phyloP scores from a whole-genome alignment of 2,329 filamentous ascomycete species.

The Alternaria dauci region DNA sequence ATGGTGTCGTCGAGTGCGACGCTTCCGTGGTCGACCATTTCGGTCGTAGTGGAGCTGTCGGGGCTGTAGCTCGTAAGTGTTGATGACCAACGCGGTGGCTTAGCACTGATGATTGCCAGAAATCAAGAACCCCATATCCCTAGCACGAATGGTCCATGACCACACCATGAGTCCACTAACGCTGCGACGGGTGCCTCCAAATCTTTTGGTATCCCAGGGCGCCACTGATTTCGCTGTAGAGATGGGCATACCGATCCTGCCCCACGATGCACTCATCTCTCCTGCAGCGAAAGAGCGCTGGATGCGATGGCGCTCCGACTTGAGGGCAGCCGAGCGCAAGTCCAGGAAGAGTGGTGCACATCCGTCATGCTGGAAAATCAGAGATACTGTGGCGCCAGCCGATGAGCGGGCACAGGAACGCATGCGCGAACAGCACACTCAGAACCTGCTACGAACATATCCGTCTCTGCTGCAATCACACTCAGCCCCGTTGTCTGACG shows the following conservation, averaged over 20 bases:
- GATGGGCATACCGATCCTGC: slow-evolving; percentile 75
- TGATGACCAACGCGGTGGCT: not conserved
- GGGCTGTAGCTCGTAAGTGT: slow-evolving; percentile 83
- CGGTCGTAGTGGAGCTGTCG: slow-evolving; percentile 91
- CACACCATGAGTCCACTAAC: slow-evolving; percentile 79
- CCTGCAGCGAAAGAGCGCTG: slow-evolving; percentile 80
- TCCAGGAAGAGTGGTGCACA: slow-evolving; percentile 42
- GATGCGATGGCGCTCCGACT: slow-evolving; percentile 76
- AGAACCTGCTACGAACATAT: slow-evolving; percentile 37
- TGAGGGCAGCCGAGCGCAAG: slow-evolving; percentile 68
- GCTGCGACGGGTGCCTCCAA: slow-evolving; percentile 88
- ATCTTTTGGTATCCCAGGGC: slow-evolving; percentile 85
- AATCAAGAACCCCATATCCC: slow-evolving; percentile 88
- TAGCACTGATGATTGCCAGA: slow-evolving; percentile 61
- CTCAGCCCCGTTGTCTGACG: slow-evolving; percentile 37
- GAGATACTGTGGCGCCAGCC: slow-evolving; percentile 27
- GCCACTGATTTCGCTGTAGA: slow-evolving; percentile 86
- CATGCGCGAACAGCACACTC: slow-evolving; percentile 51
- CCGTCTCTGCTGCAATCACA: slow-evolving; percentile 19
- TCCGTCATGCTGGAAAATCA: slow-evolving; percentile 40
- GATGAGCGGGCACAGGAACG: slow-evolving; percentile 46
- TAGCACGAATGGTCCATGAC: slow-evolving; percentile 85
- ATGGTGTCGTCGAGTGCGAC: slow-evolving; percentile 93
- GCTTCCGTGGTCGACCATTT: slow-evolving; percentile 91
- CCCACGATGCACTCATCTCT: slow-evolving; percentile 81